Evolutionary conservation across 2,329 filamentous ascomycete species (phyloP).

Genomic region (Penicillium sp.): DNA sequence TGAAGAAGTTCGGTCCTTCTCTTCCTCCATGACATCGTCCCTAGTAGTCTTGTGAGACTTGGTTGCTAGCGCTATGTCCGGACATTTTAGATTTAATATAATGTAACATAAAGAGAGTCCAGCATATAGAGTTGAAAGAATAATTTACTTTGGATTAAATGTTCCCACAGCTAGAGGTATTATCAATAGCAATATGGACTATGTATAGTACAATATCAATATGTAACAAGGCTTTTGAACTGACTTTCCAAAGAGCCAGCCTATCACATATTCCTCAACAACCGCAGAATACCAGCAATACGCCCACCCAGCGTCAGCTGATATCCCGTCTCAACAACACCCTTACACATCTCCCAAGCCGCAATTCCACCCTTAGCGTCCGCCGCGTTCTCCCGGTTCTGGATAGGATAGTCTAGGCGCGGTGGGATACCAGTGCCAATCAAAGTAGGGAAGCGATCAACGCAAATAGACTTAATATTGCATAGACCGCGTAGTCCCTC

Average conservation of each 20-base stretch:
- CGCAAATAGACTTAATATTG: conserved; percentile 78
- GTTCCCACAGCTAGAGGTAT: not conserved
- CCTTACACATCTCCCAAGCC: conserved; percentile 52
- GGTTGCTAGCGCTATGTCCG: conserved; percentile 4
- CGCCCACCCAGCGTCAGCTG: conserved; percentile 37
- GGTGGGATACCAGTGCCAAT: conserved; percentile 69
- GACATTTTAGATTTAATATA: not conserved
- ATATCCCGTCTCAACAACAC: conserved; percentile 40
- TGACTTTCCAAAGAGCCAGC: not conserved
- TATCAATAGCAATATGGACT: not conserved
- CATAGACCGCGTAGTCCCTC: conserved; percentile 79
- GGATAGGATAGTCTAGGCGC: conserved; percentile 72
- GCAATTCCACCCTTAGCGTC: conserved; percentile 45
- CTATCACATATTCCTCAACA: conserved; percentile 33
- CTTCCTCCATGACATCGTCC: not conserved
- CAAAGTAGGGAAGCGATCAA: conserved; percentile 55
- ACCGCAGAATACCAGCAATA: conserved; percentile 30
- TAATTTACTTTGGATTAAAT: not conserved
- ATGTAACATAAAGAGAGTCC: not conserved
- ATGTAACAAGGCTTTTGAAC: not conserved
- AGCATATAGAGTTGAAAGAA: not conserved
- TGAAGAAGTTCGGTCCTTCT: conserved; percentile 3
- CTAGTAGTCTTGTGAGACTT: not conserved
- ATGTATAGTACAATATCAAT: conserved; percentile 1
- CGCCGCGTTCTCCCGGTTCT: conserved; percentile 45